Conservation (phyloP, 768 basidiomycete genomes). For the Boletus sp. region DNA sequence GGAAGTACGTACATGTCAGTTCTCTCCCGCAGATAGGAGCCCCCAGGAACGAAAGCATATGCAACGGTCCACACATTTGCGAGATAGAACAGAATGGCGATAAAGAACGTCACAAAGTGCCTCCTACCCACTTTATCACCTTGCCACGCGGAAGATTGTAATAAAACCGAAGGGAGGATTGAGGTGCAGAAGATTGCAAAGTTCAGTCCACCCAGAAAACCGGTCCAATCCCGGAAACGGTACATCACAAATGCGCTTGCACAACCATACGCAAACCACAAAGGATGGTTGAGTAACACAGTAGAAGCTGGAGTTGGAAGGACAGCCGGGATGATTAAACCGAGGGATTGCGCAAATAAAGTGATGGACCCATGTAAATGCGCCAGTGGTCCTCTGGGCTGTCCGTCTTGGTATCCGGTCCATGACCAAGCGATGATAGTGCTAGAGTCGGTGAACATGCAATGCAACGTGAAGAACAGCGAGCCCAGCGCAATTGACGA, state of each 20-base stretch:
- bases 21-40: slow-evolving; percentile 68
- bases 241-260: slow-evolving; percentile 55
- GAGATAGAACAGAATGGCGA: slow-evolving; percentile 61
- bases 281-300: slow-evolving; percentile 40
- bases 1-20: slow-evolving; percentile 58
- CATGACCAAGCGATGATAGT: slow-evolving; percentile 85
- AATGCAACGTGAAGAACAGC: slow-evolving; percentile 69
- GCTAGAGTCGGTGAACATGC: slow-evolving; percentile 68
- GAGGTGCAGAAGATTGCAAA: slow-evolving; percentile 64
- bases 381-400: slow-evolving; percentile 66
- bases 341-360: slow-evolving; percentile 57
- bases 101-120: slow-evolving; percentile 53
- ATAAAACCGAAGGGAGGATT: slow-evolving; percentile 52
- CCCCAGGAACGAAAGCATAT: slow-evolving; percentile 88
- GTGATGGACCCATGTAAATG: slow-evolving; percentile 70
- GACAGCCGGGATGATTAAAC: slow-evolving; percentile 43
- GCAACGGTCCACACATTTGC: slow-evolving; percentile 81
- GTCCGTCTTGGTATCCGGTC: slow-evolving; percentile 73
- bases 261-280: slow-evolving; percentile 56
- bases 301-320: slow-evolving; percentile 19
- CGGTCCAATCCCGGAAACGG: slow-evolving; percentile 58
- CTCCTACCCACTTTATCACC: slow-evolving; percentile 43
- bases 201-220: slow-evolving; percentile 65
- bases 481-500: slow-evolving; percentile 60
- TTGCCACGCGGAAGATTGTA: slow-evolving; percentile 38